Conservation (phyloP, 2,329 filamentous ascomycete genomes). For the Penicillium sp. region DNA sequence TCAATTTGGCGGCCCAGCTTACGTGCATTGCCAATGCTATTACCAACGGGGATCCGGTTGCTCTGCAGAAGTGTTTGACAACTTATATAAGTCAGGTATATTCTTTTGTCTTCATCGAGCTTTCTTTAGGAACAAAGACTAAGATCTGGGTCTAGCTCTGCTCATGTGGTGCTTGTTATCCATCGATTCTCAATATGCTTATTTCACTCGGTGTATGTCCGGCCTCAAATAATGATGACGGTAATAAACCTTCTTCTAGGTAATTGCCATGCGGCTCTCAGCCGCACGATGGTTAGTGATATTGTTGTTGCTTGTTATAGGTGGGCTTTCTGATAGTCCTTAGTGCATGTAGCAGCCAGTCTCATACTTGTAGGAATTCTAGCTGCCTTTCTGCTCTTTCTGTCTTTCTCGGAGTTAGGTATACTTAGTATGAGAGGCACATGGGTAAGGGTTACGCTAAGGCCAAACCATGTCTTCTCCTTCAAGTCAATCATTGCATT, state of each 20-base stretch:
- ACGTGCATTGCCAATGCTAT: conserved; percentile 19
- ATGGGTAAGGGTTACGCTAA: not conserved
- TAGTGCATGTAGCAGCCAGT: not conserved
- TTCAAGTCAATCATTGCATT: not conserved
- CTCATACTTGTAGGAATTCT: not conserved
- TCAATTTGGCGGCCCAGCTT: conserved; percentile 16
- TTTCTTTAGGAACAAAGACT: not conserved
- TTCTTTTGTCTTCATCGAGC: not conserved
- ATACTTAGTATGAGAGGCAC: not conserved
- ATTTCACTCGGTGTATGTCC: conserved; percentile 18
- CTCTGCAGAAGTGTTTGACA: conserved; percentile 17
- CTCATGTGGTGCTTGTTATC: conserved; percentile 20
- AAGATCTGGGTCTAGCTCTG: conserved; percentile 15
- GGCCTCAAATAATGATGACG: not conserved
- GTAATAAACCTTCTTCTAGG: not conserved
- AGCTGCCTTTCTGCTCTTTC: not conserved
- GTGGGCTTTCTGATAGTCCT: not conserved
- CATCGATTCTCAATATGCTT: conserved; percentile 10
- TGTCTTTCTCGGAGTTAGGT: not conserved
- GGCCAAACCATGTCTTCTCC: not conserved
- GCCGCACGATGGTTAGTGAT: not conserved
- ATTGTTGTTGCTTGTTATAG: not conserved
- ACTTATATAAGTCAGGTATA: conserved; percentile 16
- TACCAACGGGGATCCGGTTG: conserved; percentile 11
- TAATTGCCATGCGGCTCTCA: not conserved